These are phyloP conservation scores for Arthrocladium fulminans DNA, from an alignment of 2,329 filamentous ascomycete species.

Conservation along the genomic window DNA sequence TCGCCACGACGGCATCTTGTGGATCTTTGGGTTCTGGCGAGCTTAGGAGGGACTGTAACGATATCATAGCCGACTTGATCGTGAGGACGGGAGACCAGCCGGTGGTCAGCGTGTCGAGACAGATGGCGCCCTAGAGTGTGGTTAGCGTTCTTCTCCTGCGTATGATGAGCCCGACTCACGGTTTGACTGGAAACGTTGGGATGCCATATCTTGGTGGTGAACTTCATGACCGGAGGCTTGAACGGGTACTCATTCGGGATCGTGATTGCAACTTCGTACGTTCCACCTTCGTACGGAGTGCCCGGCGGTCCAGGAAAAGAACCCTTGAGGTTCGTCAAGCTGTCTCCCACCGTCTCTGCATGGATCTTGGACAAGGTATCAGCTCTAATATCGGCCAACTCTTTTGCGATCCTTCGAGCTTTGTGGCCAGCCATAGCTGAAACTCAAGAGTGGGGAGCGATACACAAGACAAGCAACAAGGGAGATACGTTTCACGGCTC, in stretches of 20 bases:
- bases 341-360: slow-evolving; percentile 55
- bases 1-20: slow-evolving; percentile 90
- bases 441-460: neutral
- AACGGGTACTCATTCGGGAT: slow-evolving; percentile 90
- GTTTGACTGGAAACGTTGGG: slow-evolving; percentile 93
- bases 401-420: slow-evolving; percentile 45
- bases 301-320: slow-evolving; percentile 80
- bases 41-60: slow-evolving; percentile 84
- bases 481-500: too few species aligned
- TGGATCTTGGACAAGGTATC: slow-evolving; percentile 71
- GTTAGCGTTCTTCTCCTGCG: neutral
- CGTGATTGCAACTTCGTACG: slow-evolving; percentile 71
- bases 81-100: slow-evolving; percentile 96
- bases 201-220: slow-evolving; percentile 92
- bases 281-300: slow-evolving; percentile 84
- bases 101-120: slow-evolving; percentile 78
- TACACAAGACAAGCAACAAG: too few species aligned
- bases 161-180: slow-evolving; percentile 43
- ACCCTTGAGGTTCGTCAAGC: slow-evolving; percentile 74
- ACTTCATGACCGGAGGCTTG: slow-evolving; percentile 81
- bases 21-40: slow-evolving; percentile 93
- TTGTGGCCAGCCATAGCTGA: slow-evolving; percentile 47
- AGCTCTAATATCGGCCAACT: slow-evolving; percentile 40
- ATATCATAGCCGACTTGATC: slow-evolving; percentile 89
- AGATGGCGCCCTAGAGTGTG: slow-evolving; percentile 72